Evolutionary conservation across 1,139 yeast species (phyloP).

Genomic region (Eremothecium sinecaudum): DNA sequence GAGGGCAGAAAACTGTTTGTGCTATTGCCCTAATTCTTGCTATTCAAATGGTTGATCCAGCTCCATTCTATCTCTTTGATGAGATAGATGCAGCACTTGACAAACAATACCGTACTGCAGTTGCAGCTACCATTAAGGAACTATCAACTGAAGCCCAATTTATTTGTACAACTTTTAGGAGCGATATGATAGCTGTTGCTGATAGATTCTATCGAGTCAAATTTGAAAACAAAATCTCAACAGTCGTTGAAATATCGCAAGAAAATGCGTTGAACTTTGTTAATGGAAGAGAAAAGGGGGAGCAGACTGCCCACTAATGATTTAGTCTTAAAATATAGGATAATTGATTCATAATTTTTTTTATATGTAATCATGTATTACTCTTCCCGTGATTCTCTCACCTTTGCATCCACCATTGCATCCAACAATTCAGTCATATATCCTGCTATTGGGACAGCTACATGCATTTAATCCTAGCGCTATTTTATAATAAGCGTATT

Average conservation of each 20-base stretch:
- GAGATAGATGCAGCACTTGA: constrained; percentile 95
- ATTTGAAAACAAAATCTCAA: constrained; percentile 74
- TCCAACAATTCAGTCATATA: too few relatives aligned
- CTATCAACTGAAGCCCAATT: constrained; percentile 70
- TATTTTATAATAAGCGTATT: too few relatives aligned
- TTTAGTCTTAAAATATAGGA: too few relatives aligned
- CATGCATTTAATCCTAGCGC: too few relatives aligned
- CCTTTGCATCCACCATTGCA: too few relatives aligned
- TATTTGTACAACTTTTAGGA: constrained; percentile 90
- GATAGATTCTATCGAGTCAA: constrained; percentile 82
- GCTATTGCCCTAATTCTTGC: constrained; percentile 91
- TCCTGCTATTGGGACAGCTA: too few relatives aligned
- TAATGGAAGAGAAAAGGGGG: constrained; percentile 39
- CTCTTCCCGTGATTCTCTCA: too few relatives aligned
- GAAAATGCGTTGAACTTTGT: constrained; percentile 75
- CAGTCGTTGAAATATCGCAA: constrained; percentile 58
- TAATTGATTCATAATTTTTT: too few relatives aligned
- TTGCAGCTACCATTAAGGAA: constrained; percentile 64
- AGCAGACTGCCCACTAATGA: too few relatives aligned
- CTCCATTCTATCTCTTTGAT: constrained; percentile 91
- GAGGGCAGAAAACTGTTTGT: constrained; percentile 93
- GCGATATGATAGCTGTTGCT: constrained; percentile 84
- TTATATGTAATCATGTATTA: too few relatives aligned
- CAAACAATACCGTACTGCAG: constrained; percentile 83
- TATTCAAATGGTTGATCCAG: constrained; percentile 90